Evolutionary conservation across 805 yeast species (phyloP).

Genomic region (Starmerella floris): DNA sequence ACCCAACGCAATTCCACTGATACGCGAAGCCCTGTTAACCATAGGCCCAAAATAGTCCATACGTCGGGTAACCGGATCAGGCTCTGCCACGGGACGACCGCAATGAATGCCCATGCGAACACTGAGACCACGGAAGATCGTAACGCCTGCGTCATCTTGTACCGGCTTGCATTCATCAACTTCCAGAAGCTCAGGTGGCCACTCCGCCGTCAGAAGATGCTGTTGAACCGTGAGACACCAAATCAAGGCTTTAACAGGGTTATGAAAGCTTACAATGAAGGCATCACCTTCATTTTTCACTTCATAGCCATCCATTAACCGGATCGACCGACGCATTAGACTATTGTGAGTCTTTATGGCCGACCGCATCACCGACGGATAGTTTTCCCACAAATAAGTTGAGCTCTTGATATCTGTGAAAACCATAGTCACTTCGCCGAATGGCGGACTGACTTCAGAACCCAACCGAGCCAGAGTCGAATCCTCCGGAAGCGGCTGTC

Average conservation of each 20-base stretch:
- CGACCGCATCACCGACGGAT: constrained; percentile 82
- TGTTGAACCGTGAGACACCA: constrained; percentile 94
- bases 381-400: constrained; percentile 83
- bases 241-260: constrained; percentile 74
- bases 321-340: constrained; percentile 82
- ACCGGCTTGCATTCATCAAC: constrained; percentile 75
- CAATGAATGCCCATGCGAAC: constrained; percentile 98
- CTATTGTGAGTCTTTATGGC: constrained; percentile 91
- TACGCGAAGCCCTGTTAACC: constrained; percentile 91
- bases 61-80: constrained; percentile 85
- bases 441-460: constrained; percentile 80
- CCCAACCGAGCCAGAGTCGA: constrained; percentile 69
- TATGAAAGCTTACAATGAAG: constrained; percentile 92
- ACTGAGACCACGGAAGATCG: constrained; percentile 74
- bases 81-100: constrained; percentile 95
- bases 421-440: constrained; percentile 87
- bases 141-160: constrained; percentile 43
- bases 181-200: constrained; percentile 88
- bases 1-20: constrained; percentile 90
- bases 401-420: constrained; percentile 96
- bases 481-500: constrained; percentile 49
- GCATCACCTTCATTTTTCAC: constrained; percentile 99
- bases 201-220: constrained; percentile 68
- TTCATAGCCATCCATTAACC: constrained; percentile 93
- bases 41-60: constrained; percentile 99